These are phyloP conservation scores for Darksidea phi DNA, from an alignment of 495 filamentous ascomycete genomes.

Conservation along the genomic window DNA sequence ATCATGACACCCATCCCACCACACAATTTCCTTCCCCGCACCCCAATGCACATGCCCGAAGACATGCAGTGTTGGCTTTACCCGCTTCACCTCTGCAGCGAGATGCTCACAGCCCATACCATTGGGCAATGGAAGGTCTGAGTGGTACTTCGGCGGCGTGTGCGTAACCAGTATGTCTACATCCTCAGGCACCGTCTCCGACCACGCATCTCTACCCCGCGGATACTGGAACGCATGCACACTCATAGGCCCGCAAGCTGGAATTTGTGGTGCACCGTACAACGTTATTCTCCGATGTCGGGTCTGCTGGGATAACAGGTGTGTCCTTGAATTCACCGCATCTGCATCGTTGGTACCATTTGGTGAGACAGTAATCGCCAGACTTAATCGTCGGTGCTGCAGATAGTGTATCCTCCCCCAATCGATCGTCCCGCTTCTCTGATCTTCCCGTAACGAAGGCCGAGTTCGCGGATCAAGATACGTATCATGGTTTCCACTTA, in stretches of 20 bases:
- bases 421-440: constrained; percentile 47
- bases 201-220: constrained; percentile 61
- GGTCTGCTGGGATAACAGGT: constrained; percentile 43
- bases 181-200: constrained; percentile 64
- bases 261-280: constrained; percentile 66
- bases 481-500: constrained; percentile 87
- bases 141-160: constrained; percentile 70
- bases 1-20: constrained; percentile 74
- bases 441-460: constrained; percentile 42
- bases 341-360: constrained; percentile 38
- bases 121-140: constrained; percentile 56
- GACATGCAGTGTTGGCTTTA: constrained; percentile 76
- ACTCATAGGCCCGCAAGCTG: constrained; percentile 52
- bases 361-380: constrained; percentile 37
- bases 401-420: constrained; percentile 63
- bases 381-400: constrained; percentile 58
- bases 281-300: constrained; percentile 50
- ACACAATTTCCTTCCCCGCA: constrained; percentile 62
- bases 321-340: constrained; percentile 13
- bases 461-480: constrained; percentile 65
- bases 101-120: constrained; percentile 74
- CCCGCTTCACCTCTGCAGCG: constrained; percentile 72
- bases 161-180: constrained; percentile 88
- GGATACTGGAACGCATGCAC: constrained; percentile 70
- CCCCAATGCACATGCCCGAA: constrained; percentile 85